Base-by-base conservation (phyloP, 495 filamentous ascomycete genomes). In the Hypomontagnella submonticulosa region DNA sequence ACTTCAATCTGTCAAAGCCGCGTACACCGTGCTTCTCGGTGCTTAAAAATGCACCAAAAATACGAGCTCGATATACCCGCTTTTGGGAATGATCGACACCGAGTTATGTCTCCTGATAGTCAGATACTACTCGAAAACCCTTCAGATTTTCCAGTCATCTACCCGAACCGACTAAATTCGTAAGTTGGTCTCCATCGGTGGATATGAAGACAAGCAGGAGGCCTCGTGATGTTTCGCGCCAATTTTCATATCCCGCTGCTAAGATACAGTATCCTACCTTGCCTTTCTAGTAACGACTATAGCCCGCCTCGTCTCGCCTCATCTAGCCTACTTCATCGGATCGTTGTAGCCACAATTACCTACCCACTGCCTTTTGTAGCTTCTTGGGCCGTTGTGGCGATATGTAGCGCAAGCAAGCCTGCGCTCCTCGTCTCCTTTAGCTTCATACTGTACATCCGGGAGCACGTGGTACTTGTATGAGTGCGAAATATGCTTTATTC, bases 81-180 rank as follows among this genome's bases (percentile, higher is more conserved):
- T 52, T 61, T 37, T 0, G 66, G 66, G 52, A 69, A 46, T 41
- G 66, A 69, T 69, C 60, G 37, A 51, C 66, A 43, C 12, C 11
- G 13, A 1, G 23, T 11, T 13, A 9, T 18, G 54, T 53, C 50
- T 49, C 43, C 46, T 40, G 57, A 67, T 61, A 50, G 43, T 44
- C 4, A 38, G 13, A 5, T 51, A 55, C 32, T 23, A 23, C 38
- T 16, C 15, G 7, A 44, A 12, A 11, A 33, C 4, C 47, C 47
- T 63, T 11, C 34, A 56, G 38, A 53, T 6, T 44, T 37, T 16
- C 49, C 8, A 23, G 20, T 27, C 40, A 42, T 61, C 32, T 32
- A 19, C 43, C 63, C 27, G 56, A 58, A 40, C 9, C 12, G 30
- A 52, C 46, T 67, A 16, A 53, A 52, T 67, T 59, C 54, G 50